A percentile compares a stretch with the other conserved stretches of the same genome.
Evolutionary conservation across 2,329 filamentous ascomycete genomes (phyloP).

Genomic region (Colletotrichum shisoi): DNA sequence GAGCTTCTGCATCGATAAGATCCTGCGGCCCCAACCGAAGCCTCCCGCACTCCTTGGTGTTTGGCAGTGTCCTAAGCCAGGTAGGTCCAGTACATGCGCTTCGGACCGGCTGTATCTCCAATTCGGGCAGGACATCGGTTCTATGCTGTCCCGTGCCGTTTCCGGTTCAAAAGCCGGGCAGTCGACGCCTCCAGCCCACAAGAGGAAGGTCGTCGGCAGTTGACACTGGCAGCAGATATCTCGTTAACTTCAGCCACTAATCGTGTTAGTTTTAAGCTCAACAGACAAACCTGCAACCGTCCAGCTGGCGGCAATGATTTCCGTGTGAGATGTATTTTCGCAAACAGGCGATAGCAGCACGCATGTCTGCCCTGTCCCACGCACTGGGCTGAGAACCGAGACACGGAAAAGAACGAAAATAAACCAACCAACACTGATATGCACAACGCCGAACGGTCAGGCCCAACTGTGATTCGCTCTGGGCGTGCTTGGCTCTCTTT

Average conservation of each 20-base stretch:
- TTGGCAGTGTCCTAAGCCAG: conserved; percentile 14
- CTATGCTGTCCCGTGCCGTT: conserved; percentile 8
- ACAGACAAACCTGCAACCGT: neutral
- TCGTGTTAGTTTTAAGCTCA: neutral
- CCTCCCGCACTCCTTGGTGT: neutral
- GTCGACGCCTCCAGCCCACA: conserved; percentile 11
- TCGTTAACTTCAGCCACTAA: neutral
- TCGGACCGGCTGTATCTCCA: conserved; percentile 25
- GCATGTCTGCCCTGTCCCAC: neutral
- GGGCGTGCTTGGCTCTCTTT: conserved; percentile 12
- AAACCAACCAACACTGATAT: neutral
- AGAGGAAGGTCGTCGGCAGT: conserved; percentile 1
- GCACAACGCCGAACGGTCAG: conserved; percentile 1
- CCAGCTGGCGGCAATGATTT: neutral
- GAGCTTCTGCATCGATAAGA: conserved; percentile 5
- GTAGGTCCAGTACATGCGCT: conserved; percentile 13
- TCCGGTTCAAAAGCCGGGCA: neutral
- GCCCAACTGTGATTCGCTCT: conserved; percentile 4
- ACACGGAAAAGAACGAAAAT: neutral
- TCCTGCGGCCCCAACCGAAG: conserved; percentile 4
- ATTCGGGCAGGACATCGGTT: conserved; percentile 21
- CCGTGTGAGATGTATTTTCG: neutral
- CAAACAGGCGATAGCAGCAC: neutral
- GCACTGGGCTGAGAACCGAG: neutral
- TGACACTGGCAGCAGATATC: neutral